Conservation (phyloP, 495 filamentous ascomycete genomes). For the Tuber melanosporum region DNA sequence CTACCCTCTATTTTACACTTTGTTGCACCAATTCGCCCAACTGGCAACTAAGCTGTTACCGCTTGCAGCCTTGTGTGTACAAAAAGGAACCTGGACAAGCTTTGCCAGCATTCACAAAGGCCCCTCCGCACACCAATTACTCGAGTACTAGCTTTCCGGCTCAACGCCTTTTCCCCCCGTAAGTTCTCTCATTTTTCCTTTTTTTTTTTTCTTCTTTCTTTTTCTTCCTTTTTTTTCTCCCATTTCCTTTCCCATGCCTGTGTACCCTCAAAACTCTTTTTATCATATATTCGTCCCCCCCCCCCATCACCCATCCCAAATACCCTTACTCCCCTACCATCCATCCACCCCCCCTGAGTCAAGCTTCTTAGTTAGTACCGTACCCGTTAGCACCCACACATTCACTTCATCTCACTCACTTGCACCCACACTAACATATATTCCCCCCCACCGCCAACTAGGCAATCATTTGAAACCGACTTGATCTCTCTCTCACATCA, state of each 20-base stretch:
- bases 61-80: not conserved
- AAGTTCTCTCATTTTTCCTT: not conserved
- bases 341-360: not conserved
- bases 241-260: not conserved
- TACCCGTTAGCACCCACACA: slow-evolving; percentile 4
- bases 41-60: not conserved
- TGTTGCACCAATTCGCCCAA: not conserved
- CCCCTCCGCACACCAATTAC: not conserved
- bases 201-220: not conserved
- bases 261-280: not conserved
- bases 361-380: slow-evolving; percentile 4
- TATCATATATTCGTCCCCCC: not conserved
- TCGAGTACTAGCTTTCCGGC: not conserved
- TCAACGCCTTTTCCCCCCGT: slow-evolving; percentile 5
- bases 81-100: not conserved
- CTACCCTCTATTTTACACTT: slow-evolving; percentile 2
- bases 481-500: not conserved
- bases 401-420: not conserved
- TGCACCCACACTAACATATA: slow-evolving; percentile 2
- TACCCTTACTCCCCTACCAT: not conserved
- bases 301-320: not conserved
- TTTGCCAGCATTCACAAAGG: not conserved
- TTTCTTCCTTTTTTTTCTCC: not conserved
- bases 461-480: not conserved
- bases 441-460: not conserved